Base-by-base conservation (phyloP, 2,329 filamentous ascomycete species). In the Metarhizium guizhouense region DNA sequence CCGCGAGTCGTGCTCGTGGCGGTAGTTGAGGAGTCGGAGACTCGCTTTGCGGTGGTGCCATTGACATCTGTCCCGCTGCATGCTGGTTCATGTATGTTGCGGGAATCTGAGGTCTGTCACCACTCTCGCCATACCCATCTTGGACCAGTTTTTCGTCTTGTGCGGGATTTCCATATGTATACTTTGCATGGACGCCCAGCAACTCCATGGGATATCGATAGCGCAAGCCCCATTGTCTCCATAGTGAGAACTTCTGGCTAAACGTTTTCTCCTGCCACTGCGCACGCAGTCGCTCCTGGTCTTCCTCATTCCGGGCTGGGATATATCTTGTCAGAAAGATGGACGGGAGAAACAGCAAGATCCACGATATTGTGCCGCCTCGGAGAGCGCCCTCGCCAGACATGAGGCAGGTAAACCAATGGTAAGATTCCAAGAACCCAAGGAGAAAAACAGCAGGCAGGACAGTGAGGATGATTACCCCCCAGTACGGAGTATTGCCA, bases 321-420 rank as follows among this genome's bases (percentile, higher is more conserved):
- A 52, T 54, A 29, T 52, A 52, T 18, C 61, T 54, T 4, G 55
- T 60, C 47, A 62, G 56, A 47, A 59, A 60, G 20, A 61, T 42
- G 30, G 50, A 40, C 13, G 54, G 54, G 4, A 49, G 40, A 29
- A 51, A 56, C n/a, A 56, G 54, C 40, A 63, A 29, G 32, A 65
- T 64, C 67, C 68, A 70, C 57, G 55, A 63, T 25, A 67, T 34
- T 25, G 67, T 69, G 25, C 66, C 66, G 16, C 68, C 59, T 16
- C 66, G 61, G 14, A 68, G 58, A 7, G 67, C 58, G 48, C 53
- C 52, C 56, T 63, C 62, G 32, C 68, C 67, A 4, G 60, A 56
- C 66, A 70, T 70, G 52, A 69, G 54, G 20, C 64, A 57, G n/a
- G 61, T 59, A 59, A 67, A 69, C 67, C 68, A 70, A 49, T 65